Conservation (phyloP, 2,329 filamentous ascomycete genomes). For the Thelonectria rubi region DNA sequence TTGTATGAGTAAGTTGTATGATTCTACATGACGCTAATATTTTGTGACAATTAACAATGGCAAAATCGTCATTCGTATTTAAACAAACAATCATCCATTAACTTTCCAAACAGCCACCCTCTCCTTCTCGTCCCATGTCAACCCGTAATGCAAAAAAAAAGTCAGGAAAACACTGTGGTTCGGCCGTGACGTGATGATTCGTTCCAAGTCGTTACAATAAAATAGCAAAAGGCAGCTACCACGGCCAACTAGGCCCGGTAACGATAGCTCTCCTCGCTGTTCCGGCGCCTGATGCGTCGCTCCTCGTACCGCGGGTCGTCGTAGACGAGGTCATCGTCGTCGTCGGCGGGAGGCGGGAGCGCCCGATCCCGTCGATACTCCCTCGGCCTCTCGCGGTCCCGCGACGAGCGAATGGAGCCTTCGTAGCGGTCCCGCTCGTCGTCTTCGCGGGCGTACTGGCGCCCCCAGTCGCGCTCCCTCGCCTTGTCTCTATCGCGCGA, state of each 20-base stretch:
- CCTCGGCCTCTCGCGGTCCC: neutral
- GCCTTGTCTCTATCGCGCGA: constrained; percentile 46
- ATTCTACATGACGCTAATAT: constrained; percentile 4
- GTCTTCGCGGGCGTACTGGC: constrained; percentile 44
- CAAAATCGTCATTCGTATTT: too few species aligned
- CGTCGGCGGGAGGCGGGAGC: constrained; percentile 33
- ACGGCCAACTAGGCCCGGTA: constrained; percentile 30
- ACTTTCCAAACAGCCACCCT: neutral
- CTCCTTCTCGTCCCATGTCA: neutral
- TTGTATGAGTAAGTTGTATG: neutral
- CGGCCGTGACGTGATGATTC: constrained; percentile 18
- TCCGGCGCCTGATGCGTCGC: constrained; percentile 34
- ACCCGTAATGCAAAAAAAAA: neutral
- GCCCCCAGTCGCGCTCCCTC: constrained; percentile 49
- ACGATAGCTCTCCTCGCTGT: constrained; percentile 40
- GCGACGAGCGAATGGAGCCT: neutral
- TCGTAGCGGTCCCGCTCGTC: constrained; percentile 34
- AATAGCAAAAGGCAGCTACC: neutral
- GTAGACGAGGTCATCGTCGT: constrained; percentile 44
- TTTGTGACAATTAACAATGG: neutral
- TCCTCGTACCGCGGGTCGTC: constrained; percentile 44
- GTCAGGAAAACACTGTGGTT: neutral
- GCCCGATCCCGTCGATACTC: constrained; percentile 31
- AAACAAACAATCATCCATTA: constrained; percentile 5
- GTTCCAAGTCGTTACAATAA: constrained; percentile 24